Conservation (phyloP, 2,329 filamentous ascomycete genomes). For the Tolypocladium guangdongense region DNA sequence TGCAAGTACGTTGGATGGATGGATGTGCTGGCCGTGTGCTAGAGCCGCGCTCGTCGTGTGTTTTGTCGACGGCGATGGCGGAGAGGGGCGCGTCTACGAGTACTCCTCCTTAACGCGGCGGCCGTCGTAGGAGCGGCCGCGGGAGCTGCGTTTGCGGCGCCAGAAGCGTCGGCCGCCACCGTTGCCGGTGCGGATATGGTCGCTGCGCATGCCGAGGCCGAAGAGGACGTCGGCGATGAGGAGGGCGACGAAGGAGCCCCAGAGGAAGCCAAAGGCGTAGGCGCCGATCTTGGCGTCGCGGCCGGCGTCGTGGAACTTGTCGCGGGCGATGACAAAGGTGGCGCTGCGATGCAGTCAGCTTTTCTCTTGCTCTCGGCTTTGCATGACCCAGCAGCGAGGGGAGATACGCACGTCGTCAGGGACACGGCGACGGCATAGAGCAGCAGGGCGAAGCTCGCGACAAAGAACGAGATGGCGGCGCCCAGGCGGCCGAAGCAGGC, state of each 20-base stretch:
- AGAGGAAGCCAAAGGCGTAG: conserved; percentile 68
- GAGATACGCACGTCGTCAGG: conserved; percentile 59
- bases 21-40: background rate
- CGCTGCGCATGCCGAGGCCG: conserved; percentile 47
- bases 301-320: conserved; percentile 47
- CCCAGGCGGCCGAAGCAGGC: conserved; percentile 63
- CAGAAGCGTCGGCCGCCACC: conserved; percentile 14
- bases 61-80: background rate
- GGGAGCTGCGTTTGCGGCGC: conserved; percentile 20
- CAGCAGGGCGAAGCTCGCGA: conserved; percentile 50
- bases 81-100: conserved; percentile 25
- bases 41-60: background rate
- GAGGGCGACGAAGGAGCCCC: conserved; percentile 58
- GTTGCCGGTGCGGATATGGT: conserved; percentile 24
- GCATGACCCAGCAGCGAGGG: no score
- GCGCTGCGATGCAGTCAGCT: conserved; percentile 22
- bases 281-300: conserved; percentile 50
- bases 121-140: conserved; percentile 31
- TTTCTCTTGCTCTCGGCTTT: no score
- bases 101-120: conserved; percentile 63
- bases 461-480: conserved; percentile 52
- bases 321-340: conserved; percentile 57
- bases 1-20: background rate
- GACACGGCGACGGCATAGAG: conserved; percentile 56
- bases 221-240: conserved; percentile 58